A percentile compares a stretch with the other conserved stretches of the same genome.
These are phyloP conservation scores for Lactarius indigo DNA, from an alignment of 768 basidiomycete genomes.

Conservation along the genomic window DNA sequence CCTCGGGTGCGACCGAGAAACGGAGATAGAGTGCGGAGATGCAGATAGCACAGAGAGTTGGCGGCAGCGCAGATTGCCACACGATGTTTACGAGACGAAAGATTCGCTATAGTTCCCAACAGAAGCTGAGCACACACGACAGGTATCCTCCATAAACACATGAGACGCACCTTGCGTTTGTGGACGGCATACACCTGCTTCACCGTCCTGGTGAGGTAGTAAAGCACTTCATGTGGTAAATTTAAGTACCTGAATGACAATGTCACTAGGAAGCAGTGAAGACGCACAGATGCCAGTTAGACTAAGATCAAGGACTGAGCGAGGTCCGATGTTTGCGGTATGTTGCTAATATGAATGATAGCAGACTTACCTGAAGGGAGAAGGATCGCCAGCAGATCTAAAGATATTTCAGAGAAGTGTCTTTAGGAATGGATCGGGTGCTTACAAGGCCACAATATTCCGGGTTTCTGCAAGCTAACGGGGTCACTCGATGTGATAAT, in stretches of 20 bases:
- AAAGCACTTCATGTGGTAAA: background rate
- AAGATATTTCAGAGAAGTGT: background rate
- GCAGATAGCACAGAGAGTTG: constrained; percentile 10
- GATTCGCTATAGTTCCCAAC: background rate
- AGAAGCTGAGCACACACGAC: background rate
- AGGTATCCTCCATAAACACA: background rate
- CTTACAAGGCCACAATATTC: constrained; percentile 12
- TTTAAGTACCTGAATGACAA: background rate
- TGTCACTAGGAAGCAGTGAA: background rate
- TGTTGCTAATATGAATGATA: too few relatives aligned
- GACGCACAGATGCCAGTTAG: background rate
- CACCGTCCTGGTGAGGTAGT: background rate
- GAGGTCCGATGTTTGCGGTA: background rate
- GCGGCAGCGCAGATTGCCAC: constrained; percentile 16
- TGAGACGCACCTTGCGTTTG: constrained; percentile 10
- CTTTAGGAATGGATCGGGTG: background rate
- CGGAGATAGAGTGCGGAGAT: background rate
- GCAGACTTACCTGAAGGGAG: background rate
- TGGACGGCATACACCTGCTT: background rate
- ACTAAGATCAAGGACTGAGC: background rate
- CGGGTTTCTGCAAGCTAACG: background rate
- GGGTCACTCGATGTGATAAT: background rate
- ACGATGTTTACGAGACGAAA: background rate
- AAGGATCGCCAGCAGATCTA: background rate
- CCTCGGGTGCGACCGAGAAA: background rate